phyloP scores from a whole-genome alignment of 495 filamentous ascomycete genomes.

The Tuber borchii region DNA sequence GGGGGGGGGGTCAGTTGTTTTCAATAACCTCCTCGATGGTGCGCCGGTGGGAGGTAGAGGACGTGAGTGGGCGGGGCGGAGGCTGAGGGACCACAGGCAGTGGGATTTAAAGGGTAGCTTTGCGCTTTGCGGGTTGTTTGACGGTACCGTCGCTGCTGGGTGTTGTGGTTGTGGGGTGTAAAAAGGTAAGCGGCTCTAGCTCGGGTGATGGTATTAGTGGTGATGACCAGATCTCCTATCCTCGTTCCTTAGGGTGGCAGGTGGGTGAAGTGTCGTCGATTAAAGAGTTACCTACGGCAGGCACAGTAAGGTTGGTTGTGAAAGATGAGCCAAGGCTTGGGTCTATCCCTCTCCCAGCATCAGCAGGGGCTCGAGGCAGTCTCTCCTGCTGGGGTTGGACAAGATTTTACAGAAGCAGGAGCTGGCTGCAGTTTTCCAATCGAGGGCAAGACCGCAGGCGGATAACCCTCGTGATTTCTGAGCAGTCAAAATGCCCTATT shows the following conservation, averaged over 20 bases:
- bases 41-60: slow-evolving; percentile 20
- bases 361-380: not conserved
- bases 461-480: slow-evolving; percentile 3
- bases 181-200: slow-evolving; percentile 3
- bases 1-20: slow-evolving; percentile 25
- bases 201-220: not conserved
- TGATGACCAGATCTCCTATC: not conserved
- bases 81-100: slow-evolving; percentile 6
- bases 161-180: slow-evolving; percentile 1
- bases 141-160: slow-evolving; percentile 16
- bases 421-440: not conserved
- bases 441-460: not conserved
- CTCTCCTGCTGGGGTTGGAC: slow-evolving; percentile 1
- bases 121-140: slow-evolving; percentile 15
- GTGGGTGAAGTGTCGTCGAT: slow-evolving; percentile 6
- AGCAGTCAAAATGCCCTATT: not conserved
- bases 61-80: slow-evolving; percentile 11
- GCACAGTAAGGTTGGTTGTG: not conserved
- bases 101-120: not conserved
- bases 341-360: not conserved
- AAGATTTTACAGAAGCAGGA: slow-evolving; percentile 3
- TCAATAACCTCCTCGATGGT: slow-evolving; percentile 1
- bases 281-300: slow-evolving; percentile 5
- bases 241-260: slow-evolving; percentile 16
- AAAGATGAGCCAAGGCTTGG: not conserved